phyloP scores from a whole-genome alignment of 441 rosid species.

The Bruguiera hainesii region DNA sequence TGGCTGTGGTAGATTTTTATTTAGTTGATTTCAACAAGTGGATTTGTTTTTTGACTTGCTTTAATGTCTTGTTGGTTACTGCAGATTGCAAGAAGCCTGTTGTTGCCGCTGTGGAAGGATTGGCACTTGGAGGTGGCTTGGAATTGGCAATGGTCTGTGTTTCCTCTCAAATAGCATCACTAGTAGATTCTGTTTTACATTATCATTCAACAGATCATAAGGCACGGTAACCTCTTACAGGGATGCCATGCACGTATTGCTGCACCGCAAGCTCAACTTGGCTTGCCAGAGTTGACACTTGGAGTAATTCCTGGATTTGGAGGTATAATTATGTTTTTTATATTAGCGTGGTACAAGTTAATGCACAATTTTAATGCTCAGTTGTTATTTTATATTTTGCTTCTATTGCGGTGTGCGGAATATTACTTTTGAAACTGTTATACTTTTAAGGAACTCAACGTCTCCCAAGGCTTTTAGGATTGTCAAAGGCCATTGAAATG shows the following conservation, averaged over 20 bases:
- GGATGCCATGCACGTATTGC: slow-evolving; percentile 92
- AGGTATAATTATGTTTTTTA: slow-evolving; percentile 43
- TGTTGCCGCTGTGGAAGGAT: slow-evolving; percentile 95
- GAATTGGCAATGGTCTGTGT: slow-evolving; percentile 80
- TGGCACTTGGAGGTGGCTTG: slow-evolving; percentile 98
- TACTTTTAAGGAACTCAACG: slow-evolving; percentile 82
- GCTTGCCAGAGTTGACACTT: slow-evolving; percentile 87
- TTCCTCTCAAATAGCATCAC: slow-evolving; percentile 1
- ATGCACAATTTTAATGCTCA: neutral
- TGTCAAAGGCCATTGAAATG: slow-evolving; percentile 81
- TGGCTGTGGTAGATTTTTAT: neutral
- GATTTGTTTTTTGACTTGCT: neutral
- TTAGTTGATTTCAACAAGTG: neutral
- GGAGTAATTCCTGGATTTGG: slow-evolving; percentile 97
- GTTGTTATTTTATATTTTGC: slow-evolving; percentile 9
- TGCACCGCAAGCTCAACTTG: slow-evolving; percentile 77
- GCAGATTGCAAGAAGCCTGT: slow-evolving; percentile 86
- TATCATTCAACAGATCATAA: slow-evolving; percentile 11
- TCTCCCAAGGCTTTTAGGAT: slow-evolving; percentile 91
- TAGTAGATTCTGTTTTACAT: slow-evolving; percentile 1
- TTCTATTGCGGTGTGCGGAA: slow-evolving; percentile 10
- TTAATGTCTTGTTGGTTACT: slow-evolving; percentile 14
- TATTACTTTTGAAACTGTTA: slow-evolving; percentile 17
- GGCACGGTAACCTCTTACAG: slow-evolving; percentile 32
- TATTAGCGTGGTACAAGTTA: neutral